Conservation (phyloP, 768 basidiomycete species). For the Lactarius tabidus region DNA sequence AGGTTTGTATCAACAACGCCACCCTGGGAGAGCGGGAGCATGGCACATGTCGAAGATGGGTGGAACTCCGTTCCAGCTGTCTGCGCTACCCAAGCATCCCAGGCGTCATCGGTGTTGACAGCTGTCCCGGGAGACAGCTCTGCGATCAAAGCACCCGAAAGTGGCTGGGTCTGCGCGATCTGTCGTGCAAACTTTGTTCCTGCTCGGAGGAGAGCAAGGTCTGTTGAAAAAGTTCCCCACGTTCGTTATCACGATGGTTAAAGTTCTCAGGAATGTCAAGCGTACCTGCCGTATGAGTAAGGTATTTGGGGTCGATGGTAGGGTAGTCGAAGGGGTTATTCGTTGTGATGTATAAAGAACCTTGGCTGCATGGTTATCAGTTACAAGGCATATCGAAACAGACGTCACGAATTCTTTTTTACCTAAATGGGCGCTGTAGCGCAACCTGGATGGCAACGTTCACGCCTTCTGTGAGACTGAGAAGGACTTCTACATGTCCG, state of each 20-base stretch:
- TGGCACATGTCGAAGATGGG: conserved; percentile 53
- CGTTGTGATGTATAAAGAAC: conserved; percentile 58
- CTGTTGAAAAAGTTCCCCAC: conserved; percentile 27
- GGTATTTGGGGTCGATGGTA: conserved; percentile 63
- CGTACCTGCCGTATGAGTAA: conserved; percentile 49
- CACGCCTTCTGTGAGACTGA: conserved; percentile 40
- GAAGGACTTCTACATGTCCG: conserved; percentile 56
- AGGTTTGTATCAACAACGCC: conserved; percentile 57
- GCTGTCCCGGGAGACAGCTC: conserved; percentile 48
- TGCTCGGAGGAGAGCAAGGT: conserved; percentile 49
- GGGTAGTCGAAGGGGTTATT: conserved; percentile 56
- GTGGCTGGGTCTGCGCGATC: conserved; percentile 49
- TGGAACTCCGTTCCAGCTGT: conserved; percentile 54
- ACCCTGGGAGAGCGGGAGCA: conserved; percentile 50
- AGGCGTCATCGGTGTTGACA: conserved; percentile 52
- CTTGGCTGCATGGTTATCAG: conserved; percentile 38
- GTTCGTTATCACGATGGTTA: background rate
- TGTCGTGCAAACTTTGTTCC: conserved; percentile 59
- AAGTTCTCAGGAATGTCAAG: background rate
- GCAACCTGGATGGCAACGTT: conserved; percentile 58
- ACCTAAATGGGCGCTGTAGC: conserved; percentile 59
- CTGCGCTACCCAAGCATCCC: conserved; percentile 48
- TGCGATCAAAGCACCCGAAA: conserved; percentile 41
- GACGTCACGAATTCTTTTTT: background rate
- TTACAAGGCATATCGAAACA: background rate